A percentile compares a stretch with the other conserved stretches of the same genome.
phyloP scores from a whole-genome alignment of 2,329 filamentous ascomycete genomes.

The Botrytis deweyae region DNA sequence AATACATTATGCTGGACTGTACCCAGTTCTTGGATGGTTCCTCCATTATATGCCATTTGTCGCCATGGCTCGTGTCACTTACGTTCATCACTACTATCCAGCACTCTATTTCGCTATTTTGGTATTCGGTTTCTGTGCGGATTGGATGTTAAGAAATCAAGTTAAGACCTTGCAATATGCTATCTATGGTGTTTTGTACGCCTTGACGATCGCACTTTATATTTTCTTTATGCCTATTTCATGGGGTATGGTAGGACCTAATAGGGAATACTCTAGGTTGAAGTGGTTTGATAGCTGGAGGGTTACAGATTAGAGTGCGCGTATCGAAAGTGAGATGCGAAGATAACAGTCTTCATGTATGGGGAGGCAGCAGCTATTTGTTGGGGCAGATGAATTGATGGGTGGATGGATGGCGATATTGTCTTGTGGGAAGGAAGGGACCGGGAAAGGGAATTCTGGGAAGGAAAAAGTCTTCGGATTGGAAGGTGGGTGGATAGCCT shows the following conservation, averaged over 20 bases:
- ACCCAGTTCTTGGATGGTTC: slow-evolving; percentile 91
- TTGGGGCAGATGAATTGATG: neutral
- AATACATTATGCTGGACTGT: slow-evolving; percentile 90
- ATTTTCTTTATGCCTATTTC: slow-evolving; percentile 89
- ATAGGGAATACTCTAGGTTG: slow-evolving; percentile 83
- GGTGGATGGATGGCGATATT: neutral
- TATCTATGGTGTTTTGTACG: slow-evolving; percentile 74
- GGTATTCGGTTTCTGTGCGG: slow-evolving; percentile 79
- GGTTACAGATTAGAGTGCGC: slow-evolving; percentile 36
- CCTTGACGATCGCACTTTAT: slow-evolving; percentile 75
- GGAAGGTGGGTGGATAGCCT: neutral
- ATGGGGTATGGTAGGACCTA: slow-evolving; percentile 89
- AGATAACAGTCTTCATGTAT: neutral
- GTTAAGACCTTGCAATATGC: slow-evolving; percentile 62
- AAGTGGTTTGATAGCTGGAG: slow-evolving; percentile 90
- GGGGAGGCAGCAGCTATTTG: neutral
- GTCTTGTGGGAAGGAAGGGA: neutral
- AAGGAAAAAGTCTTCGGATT: neutral
- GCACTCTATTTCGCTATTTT: slow-evolving; percentile 97
- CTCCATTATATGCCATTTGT: slow-evolving; percentile 95
- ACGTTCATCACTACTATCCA: slow-evolving; percentile 99
- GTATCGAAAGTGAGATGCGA: neutral
- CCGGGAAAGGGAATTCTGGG: neutral
- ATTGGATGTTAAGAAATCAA: slow-evolving; percentile 75
- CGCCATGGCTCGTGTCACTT: slow-evolving; percentile 97